Percentiles rank a stretch among this genome's conserved stretches.
phyloP scores from a whole-genome alignment of 164 flowering plant genomes.

The Umbilicus rupestris region DNA sequence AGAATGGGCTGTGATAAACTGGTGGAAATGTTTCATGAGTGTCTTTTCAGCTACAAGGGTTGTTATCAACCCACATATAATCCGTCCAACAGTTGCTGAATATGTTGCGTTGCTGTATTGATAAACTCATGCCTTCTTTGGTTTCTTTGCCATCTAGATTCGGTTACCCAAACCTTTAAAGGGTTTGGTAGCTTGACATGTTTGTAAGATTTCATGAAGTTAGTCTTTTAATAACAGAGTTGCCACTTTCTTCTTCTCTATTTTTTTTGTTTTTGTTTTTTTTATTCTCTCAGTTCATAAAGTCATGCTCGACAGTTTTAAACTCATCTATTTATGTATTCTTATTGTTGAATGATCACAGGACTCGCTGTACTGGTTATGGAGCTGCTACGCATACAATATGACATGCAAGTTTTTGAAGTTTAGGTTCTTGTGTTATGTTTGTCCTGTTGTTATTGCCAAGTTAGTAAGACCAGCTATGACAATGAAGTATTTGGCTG shows the following conservation, averaged over 20 bases:
- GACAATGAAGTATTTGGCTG: no score
- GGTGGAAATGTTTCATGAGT: background rate
- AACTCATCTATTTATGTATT: no score
- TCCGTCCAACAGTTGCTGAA: background rate
- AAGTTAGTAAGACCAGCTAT: no score
- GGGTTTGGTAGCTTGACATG: constrained; percentile 2
- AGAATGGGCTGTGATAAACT: background rate
- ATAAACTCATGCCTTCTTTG: no score
- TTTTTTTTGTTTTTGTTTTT: background rate
- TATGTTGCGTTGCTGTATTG: constrained; percentile 16
- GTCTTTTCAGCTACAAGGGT: background rate
- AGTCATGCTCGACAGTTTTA: no score
- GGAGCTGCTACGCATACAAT: no score
- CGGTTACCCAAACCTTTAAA: background rate
- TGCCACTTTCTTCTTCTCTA: background rate
- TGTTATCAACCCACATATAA: background rate
- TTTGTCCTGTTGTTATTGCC: no score
- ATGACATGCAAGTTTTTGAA: no score
- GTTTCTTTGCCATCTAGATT: background rate
- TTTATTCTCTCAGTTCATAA: no score
- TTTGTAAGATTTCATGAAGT: background rate
- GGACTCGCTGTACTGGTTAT: no score
- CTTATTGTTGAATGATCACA: no score
- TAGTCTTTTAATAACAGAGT: constrained; percentile 4
- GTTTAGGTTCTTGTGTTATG: no score